These are phyloP conservation scores for Macrophomina pseudophaseolina DNA, from an alignment of 2,329 filamentous ascomycete genomes.

Conservation along the genomic window DNA sequence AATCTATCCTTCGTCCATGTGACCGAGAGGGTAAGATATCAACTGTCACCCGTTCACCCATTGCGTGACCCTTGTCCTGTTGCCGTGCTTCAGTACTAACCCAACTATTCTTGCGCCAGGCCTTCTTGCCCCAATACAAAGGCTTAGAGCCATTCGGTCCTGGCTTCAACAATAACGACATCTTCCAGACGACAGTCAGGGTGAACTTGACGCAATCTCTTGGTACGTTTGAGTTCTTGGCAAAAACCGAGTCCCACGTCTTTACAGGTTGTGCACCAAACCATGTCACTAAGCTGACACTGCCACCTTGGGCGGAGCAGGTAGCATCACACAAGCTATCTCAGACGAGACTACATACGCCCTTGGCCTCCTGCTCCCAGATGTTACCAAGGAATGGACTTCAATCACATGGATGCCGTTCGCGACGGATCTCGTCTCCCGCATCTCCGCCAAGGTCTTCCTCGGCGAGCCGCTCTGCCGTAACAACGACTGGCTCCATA, in stretches of 20 bases:
- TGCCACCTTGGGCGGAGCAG: not conserved
- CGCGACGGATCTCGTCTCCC: conserved; percentile 46
- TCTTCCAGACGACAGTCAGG: not conserved
- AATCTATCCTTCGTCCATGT: conserved; percentile 2
- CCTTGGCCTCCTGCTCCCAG: conserved; percentile 18
- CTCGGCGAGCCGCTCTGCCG: conserved; percentile 44
- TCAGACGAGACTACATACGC: not conserved
- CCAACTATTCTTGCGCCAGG: not conserved
- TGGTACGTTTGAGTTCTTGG: not conserved
- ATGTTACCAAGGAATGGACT: conserved; percentile 14
- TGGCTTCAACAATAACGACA: not conserved
- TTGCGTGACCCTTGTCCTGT: not conserved
- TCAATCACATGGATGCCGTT: conserved; percentile 39
- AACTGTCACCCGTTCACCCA: not conserved
- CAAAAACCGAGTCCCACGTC: not conserved
- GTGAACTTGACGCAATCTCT: conserved; percentile 5
- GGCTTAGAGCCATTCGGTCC: conserved; percentile 3
- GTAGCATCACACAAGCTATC: conserved; percentile 5
- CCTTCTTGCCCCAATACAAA: not conserved
- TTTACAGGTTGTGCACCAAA: not conserved
- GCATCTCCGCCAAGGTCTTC: conserved; percentile 39
- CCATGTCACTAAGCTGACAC: not conserved
- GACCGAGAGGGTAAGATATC: conserved; percentile 10
- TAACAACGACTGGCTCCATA: conserved; percentile 47
- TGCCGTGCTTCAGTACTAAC: not conserved